A percentile compares a stretch with the other conserved stretches of the same genome.
Evolutionary conservation across 2,329 filamentous ascomycete genomes (phyloP).

Genomic region (Lanzia echinophila): DNA sequence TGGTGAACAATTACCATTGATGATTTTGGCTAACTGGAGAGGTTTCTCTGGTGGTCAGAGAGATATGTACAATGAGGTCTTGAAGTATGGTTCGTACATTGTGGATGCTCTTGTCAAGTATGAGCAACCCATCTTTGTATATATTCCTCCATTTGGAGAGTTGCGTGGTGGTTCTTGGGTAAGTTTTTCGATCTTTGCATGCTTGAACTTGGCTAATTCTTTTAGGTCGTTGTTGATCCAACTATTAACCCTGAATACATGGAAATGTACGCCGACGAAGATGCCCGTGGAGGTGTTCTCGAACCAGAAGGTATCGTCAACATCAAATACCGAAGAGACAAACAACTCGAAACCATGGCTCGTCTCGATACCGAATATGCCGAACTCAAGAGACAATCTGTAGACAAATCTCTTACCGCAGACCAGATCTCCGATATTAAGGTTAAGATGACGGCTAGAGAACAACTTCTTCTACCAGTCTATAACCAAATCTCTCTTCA

Average conservation of each 20-base stretch:
- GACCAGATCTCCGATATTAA: constrained; percentile 76
- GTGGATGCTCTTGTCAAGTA: constrained; percentile 97
- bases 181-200: constrained; percentile 31
- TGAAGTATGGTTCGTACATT: constrained; percentile 99
- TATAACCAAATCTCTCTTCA: constrained; percentile 95
- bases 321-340: constrained; percentile 97
- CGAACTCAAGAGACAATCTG: constrained; percentile 72
- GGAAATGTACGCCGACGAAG: constrained; percentile 99
- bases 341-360: constrained; percentile 95
- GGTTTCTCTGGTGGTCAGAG: constrained; percentile 99
- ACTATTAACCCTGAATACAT: constrained; percentile 95
- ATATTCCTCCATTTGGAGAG: constrained; percentile 94
- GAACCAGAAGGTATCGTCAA: constrained; percentile 97
- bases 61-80: constrained; percentile 99
- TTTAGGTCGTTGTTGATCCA: constrained; percentile 84
- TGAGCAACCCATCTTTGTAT: constrained; percentile 97
- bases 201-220: constrained; percentile 28
- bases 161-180: constrained; percentile 96
- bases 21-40: constrained; percentile 99
- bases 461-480: constrained; percentile 83
- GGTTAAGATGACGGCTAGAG: constrained; percentile 74
- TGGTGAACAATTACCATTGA: constrained; percentile 93
- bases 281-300: constrained; percentile 91
- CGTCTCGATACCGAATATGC: constrained; percentile 82
- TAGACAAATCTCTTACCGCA: constrained; percentile 55